phyloP scores from a whole-genome alignment of 2,329 filamentous ascomycete species.

The Hymenoscyphus repandus region DNA sequence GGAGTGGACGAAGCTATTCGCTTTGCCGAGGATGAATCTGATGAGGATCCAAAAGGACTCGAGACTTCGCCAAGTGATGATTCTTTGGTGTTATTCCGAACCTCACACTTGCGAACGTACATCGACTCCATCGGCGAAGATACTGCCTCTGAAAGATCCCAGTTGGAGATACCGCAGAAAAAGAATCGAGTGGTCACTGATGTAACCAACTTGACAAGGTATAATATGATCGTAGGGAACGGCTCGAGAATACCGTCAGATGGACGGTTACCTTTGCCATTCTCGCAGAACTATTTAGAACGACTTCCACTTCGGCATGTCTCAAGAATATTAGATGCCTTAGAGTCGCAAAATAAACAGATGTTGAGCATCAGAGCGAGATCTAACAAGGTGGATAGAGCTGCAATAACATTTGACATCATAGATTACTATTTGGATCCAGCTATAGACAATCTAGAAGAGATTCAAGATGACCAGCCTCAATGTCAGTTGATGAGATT shows the following conservation, averaged over 20 bases:
- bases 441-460: neutral
- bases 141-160: neutral
- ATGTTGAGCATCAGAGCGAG: neutral
- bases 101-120: neutral
- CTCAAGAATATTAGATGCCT: neutral
- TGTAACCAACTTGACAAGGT: neutral
- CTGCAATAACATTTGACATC: neutral
- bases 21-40: too few relatives aligned
- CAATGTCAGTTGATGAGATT: too few relatives aligned
- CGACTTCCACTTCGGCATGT: neutral
- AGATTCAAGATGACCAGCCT: too few relatives aligned
- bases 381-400: neutral
- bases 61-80: neutral
- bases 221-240: neutral
- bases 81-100: too few relatives aligned
- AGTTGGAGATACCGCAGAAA: neutral
- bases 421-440: neutral
- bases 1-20: neutral
- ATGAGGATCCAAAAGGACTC: neutral
- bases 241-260: neutral
- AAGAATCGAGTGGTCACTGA: neutral
- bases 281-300: neutral
- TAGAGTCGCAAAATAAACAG: neutral
- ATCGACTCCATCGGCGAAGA: neutral
- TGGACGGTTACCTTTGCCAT: neutral